phyloP scores from a whole-genome alignment of 2,329 filamentous ascomycete species.

The Colletotrichum shisoi region DNA sequence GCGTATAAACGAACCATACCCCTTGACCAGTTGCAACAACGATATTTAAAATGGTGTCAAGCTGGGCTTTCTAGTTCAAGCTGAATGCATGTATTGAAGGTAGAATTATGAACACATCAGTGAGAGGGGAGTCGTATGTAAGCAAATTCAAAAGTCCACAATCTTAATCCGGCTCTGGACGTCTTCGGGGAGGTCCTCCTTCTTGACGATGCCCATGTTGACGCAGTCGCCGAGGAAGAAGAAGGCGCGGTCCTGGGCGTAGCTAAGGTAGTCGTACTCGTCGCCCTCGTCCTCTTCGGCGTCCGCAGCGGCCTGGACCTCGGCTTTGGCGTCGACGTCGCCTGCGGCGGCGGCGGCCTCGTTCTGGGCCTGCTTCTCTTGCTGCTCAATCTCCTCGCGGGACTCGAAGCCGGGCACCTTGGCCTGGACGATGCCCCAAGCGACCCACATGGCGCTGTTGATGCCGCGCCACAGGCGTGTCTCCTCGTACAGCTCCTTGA shows the following conservation, averaged over 20 bases:
- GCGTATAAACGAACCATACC: background rate
- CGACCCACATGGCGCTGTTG: conserved; percentile 89
- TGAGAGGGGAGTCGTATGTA: background rate
- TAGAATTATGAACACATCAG: too few species aligned
- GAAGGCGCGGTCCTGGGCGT: conserved; percentile 87
- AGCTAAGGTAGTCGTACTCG: conserved; percentile 91
- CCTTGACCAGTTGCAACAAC: too few species aligned
- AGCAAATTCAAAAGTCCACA: conserved; percentile 66
- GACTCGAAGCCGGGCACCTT: conserved; percentile 77
- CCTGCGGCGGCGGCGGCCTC: conserved; percentile 40
- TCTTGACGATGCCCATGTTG: conserved; percentile 74
- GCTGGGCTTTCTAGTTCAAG: too few species aligned
- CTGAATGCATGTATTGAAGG: background rate
- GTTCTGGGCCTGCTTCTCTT: conserved; percentile 44
- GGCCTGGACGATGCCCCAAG: conserved; percentile 96
- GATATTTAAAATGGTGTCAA: too few species aligned
- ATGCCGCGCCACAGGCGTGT: conserved; percentile 84
- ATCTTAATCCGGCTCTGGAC: conserved; percentile 72
- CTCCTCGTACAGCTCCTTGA: conserved; percentile 77
- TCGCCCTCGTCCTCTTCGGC: conserved; percentile 64
- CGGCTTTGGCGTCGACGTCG: conserved; percentile 44
- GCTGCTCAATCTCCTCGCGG: conserved; percentile 45
- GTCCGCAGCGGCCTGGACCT: conserved; percentile 41
- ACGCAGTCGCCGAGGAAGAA: conserved; percentile 96
- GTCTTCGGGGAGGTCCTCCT: conserved; percentile 77